phyloP scores from a whole-genome alignment of 1,284 basidiomycete species.

The Trametes sp. region DNA sequence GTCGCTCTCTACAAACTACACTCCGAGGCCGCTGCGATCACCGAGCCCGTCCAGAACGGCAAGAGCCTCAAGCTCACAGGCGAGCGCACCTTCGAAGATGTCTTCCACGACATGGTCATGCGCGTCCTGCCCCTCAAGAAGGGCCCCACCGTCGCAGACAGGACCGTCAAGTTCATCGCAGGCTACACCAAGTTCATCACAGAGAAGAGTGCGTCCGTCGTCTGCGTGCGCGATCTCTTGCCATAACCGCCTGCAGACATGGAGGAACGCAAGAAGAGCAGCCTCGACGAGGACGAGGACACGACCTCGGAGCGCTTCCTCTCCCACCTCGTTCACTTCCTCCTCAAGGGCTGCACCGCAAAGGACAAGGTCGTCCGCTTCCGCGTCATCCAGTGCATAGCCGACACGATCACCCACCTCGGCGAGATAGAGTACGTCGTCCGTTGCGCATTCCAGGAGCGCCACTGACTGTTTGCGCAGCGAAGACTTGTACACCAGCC shows the following conservation, averaged over 20 bases:
- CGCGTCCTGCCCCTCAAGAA: slow-evolving; percentile 86
- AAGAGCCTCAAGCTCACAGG: slow-evolving; percentile 71
- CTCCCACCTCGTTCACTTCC: slow-evolving; percentile 75
- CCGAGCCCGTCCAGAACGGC: slow-evolving; percentile 59
- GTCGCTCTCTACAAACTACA: slow-evolving; percentile 90
- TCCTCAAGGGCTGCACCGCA: slow-evolving; percentile 85
- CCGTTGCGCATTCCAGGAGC: not conserved
- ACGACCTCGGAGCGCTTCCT: slow-evolving; percentile 81
- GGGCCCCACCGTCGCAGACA: slow-evolving; percentile 81
- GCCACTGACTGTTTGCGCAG: slow-evolving; percentile 48
- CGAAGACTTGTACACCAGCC: slow-evolving; percentile 80
- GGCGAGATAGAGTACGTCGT: slow-evolving; percentile 84
- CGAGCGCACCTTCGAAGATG: slow-evolving; percentile 82
- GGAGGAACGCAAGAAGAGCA: slow-evolving; percentile 47
- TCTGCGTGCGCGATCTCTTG: too few relatives aligned
- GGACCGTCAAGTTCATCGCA: slow-evolving; percentile 87
- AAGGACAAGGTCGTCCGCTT: slow-evolving; percentile 92
- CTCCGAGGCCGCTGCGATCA: slow-evolving; percentile 65
- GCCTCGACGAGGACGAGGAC: slow-evolving; percentile 69
- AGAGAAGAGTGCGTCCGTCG: slow-evolving; percentile 69
- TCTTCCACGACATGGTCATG: slow-evolving; percentile 76
- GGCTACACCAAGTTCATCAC: slow-evolving; percentile 83
- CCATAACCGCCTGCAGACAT: slow-evolving; percentile 31
- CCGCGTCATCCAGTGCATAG: slow-evolving; percentile 81
- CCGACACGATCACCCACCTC: slow-evolving; percentile 81